Evolutionary conservation across 805 yeast genomes (phyloP), one percentile per base, ranked within the genome.

Genomic region (Hanseniaspora hatyaiensis): DNA sequence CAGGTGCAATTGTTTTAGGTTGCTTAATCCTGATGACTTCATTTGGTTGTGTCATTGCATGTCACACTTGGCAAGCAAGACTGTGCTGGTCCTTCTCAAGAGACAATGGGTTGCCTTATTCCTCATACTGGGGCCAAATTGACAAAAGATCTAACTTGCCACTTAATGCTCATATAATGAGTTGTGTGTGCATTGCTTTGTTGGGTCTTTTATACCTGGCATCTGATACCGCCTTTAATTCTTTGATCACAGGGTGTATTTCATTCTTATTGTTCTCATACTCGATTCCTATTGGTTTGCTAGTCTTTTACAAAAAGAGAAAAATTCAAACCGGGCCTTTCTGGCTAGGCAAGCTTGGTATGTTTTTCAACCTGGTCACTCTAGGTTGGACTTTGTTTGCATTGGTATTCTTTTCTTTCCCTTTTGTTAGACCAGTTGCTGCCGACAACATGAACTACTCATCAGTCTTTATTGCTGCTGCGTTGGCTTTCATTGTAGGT

Each of bases 61-160:
- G 79, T 28, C 82, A 77, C 53, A 77, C 84, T 4, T 78, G 84
- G 82, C 82, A 77, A 55, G 78, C 83, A 32, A 69, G 87, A 55
- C 65, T 78, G 51, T 71, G 80, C 52, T 80, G 84, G 82, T 78
- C 86, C 2, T 79, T 80, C 57, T 70, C 85, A 5, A 71, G 86
- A 63, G 85, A 80, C 59, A 71, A 74, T 42, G 87, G 84, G 22
- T 65, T 80, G 50, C 82, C 82, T 23, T 74, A 70, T 31, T 75
- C 80, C 6, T 65, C 62, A 34, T 68, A 64, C 40, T 74, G 80
- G 76, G 59, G 77, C 4, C 61, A 66, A 53, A 73, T 80, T 40
- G 68, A 77, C 55, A 63, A 71, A 13, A 67, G 64, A 42, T 61
- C 74, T 11, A 80, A 77, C 32, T 73, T 75, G 6, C 86, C 86